Base-by-base conservation (phyloP, 2,329 filamentous ascomycete genomes). In the Phaeosphaeriaceae sp. region DNA sequence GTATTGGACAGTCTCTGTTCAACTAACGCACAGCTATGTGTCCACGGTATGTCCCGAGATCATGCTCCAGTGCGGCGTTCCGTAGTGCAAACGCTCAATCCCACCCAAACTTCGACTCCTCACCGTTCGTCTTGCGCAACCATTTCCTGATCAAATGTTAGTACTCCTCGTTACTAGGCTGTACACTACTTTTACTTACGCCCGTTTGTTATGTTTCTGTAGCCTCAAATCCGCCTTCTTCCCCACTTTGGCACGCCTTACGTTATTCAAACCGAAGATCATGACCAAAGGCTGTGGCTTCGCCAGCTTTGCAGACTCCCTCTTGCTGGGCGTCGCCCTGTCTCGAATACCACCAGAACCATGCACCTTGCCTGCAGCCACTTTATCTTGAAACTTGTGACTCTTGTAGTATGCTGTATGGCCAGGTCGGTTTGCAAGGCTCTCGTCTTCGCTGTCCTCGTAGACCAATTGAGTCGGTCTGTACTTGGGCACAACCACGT, bases 381-480 rank as follows among this genome's bases (percentile, higher is more conserved):
- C 36, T 21, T 52, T 59, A 27, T 57, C 49, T n/a, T 48, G 49
- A 48, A 59, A 61, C 2, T 31, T 19, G 24, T 36, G 48, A 45
- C 56, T 59, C 41, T 59, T 59, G 53, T 63, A 61, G 48, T 63
- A 63, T 6, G 51, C 58, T 27, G 53, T 51, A 25, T 56, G 55
- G 6, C 61, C 56, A 1, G 53, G 56, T 3, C 24, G 11, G 13
- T 58, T 13, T 6, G 25, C 25, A 19, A 31, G 1, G 1, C 7
- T 20, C n/a, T 20, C 15, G 20, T 51, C 25, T 2, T 21, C 27
- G 7, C 15, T 19, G 7, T 25, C 53, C 2, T 51, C 24, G 17
- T 36, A 46, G 31, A 21, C 40, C 10, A n/a, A 48, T 40, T n/a
- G 10, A 19, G 21, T 21, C 3, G 41, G 36, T 19, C n/a, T 27